phyloP scores from a whole-genome alignment of 495 filamentous ascomycete genomes.

The Xeromyces bisporus region DNA sequence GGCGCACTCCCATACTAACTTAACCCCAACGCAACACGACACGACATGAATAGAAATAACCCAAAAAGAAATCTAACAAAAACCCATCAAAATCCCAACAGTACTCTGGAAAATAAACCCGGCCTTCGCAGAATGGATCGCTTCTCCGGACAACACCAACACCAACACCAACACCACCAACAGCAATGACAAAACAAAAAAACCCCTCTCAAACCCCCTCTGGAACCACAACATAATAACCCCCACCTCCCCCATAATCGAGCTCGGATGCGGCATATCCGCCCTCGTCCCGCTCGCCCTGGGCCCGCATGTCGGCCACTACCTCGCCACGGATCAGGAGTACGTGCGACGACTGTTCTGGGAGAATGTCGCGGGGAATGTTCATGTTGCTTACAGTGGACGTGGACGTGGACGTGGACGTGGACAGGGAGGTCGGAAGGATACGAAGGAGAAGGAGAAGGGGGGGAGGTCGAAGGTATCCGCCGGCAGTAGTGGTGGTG shows the following conservation, averaged over 20 bases:
- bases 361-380: slow-evolving; percentile 58
- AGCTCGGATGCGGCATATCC: slow-evolving; percentile 79
- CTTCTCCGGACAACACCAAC: slow-evolving; percentile 16
- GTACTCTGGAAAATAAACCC: slow-evolving; percentile 91
- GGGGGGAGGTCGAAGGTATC: not conserved
- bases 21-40: not conserved
- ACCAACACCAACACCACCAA: not conserved
- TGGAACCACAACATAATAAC: slow-evolving; percentile 39
- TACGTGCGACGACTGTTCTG: slow-evolving; percentile 62
- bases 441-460: not conserved
- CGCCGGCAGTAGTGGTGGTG: no score
- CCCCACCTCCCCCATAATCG: slow-evolving; percentile 42
- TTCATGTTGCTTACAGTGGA: not conserved
- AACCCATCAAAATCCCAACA: no score
- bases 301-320: slow-evolving; percentile 41
- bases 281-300: slow-evolving; percentile 53
- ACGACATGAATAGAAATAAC: not conserved
- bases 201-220: slow-evolving; percentile 35
- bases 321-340: slow-evolving; percentile 74
- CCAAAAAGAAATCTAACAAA: slow-evolving; percentile 2
- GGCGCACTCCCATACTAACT: no score
- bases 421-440: no score
- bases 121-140: slow-evolving; percentile 66
- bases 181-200: not conserved
- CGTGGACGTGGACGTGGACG: no score